Evolutionary conservation across 176 grass and related monocot species (phyloP).

Genomic region (Raddia guianensis): DNA sequence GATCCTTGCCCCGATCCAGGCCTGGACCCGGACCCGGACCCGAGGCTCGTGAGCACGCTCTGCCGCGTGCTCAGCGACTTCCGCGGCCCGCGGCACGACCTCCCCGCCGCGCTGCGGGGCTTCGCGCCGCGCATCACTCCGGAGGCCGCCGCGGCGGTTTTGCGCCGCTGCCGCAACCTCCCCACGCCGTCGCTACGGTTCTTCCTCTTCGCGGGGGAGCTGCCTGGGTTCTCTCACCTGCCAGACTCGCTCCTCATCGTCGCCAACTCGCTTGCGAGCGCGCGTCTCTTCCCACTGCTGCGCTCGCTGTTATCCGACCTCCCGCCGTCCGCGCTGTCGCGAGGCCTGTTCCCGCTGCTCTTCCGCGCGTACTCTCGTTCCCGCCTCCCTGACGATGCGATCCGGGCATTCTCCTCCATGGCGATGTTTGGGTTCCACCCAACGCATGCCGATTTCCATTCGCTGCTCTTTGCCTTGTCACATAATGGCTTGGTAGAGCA

Average conservation of each 20-base stretch:
- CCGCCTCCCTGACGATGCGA: slow-evolving; percentile 56
- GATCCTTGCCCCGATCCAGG: slow-evolving; percentile 33
- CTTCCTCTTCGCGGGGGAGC: slow-evolving; percentile 62
- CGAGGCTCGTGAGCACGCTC: slow-evolving; percentile 56
- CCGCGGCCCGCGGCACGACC: slow-evolving; percentile 76
- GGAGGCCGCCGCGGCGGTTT: slow-evolving; percentile 49
- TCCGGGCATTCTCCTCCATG: slow-evolving; percentile 67
- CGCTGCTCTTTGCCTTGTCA: slow-evolving; percentile 64
- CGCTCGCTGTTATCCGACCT: slow-evolving; percentile 79
- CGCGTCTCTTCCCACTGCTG: slow-evolving; percentile 74
- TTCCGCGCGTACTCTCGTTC: slow-evolving; percentile 75
- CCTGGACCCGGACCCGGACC: slow-evolving; percentile 8
- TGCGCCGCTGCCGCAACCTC: slow-evolving; percentile 68
- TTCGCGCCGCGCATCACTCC: slow-evolving; percentile 63
- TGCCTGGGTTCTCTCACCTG: slow-evolving; percentile 56
- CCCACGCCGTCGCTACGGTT: slow-evolving; percentile 64
- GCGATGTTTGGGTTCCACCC: slow-evolving; percentile 57
- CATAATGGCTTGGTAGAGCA: slow-evolving; percentile 66
- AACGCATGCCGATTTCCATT: slow-evolving; percentile 55
- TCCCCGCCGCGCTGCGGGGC: slow-evolving; percentile 51
- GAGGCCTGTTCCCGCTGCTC: slow-evolving; percentile 67
- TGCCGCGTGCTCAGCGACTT: slow-evolving; percentile 83
- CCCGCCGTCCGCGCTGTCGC: slow-evolving; percentile 33
- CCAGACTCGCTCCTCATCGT: slow-evolving; percentile 57
- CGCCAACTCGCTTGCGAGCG: slow-evolving; percentile 57